Conservation (phyloP, 2,329 filamentous ascomycete genomes). For the Monilinia fructicola region DNA sequence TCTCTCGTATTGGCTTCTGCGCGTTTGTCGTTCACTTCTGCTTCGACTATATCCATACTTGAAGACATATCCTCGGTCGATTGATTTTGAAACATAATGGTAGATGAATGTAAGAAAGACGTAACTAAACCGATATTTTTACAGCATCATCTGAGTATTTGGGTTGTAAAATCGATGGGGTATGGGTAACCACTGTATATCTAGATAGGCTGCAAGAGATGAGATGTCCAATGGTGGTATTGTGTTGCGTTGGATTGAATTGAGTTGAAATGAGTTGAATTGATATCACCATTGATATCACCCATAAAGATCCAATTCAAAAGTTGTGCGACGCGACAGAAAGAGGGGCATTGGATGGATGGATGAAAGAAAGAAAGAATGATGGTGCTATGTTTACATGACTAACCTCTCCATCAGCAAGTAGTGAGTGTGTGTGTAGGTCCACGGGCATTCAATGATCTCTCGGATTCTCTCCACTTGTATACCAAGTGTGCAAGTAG, state of each 20-base stretch:
- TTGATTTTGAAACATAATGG: constrained; percentile 12
- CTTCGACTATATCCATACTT: constrained; percentile 21
- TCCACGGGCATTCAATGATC: too few relatives aligned
- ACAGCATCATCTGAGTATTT: background rate
- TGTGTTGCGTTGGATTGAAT: too few relatives aligned
- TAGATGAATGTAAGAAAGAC: constrained; percentile 7
- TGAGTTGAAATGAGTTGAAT: too few relatives aligned
- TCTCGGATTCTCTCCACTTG: too few relatives aligned
- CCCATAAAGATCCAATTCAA: background rate
- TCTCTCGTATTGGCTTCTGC: constrained; percentile 17
- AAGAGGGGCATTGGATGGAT: constrained; percentile 8
- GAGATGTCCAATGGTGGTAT: background rate
- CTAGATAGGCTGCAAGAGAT: constrained; percentile 2
- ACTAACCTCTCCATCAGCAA: too few relatives aligned
- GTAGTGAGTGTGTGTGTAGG: too few relatives aligned
- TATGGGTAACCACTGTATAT: background rate
- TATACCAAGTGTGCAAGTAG: too few relatives aligned
- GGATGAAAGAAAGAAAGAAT: background rate
- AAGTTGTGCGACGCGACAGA: background rate
- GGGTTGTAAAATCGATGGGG: background rate
- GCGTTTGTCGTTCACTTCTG: constrained; percentile 13
- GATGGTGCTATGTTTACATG: background rate
- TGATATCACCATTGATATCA: background rate
- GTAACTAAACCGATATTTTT: background rate
- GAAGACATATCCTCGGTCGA: constrained; percentile 17